Conservation (phyloP, 345 rosid species). For the Draba incana region DNA sequence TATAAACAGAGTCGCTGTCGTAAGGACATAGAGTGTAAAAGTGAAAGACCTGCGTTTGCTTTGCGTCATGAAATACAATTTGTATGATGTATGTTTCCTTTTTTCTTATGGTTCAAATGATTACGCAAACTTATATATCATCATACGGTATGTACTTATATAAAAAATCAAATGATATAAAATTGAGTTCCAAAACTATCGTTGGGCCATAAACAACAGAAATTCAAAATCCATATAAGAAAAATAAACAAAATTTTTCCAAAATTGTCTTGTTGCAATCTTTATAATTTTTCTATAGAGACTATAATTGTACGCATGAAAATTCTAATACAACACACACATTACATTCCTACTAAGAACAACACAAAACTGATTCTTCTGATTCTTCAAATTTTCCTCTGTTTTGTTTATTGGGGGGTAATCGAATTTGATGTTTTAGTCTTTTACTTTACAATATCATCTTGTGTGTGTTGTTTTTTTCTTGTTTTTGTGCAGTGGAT, state of each 20-base stretch:
- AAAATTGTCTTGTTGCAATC: conserved; percentile 11
- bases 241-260: neutral
- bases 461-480: too few species aligned
- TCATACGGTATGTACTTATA: too few species aligned
- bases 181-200: neutral
- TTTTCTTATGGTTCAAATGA: conserved; percentile 16
- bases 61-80: conserved; percentile 37
- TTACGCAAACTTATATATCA: conserved; percentile 12
- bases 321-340: too few species aligned
- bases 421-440: neutral
- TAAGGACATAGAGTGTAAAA: conserved; percentile 30
- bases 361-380: neutral
- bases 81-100: conserved; percentile 20
- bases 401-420: too few species aligned
- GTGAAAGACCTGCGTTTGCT: conserved; percentile 33
- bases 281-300: neutral
- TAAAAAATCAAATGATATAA: neutral
- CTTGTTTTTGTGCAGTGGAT: too few species aligned
- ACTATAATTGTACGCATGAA: neutral
- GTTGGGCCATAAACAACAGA: neutral
- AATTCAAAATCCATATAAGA: neutral
- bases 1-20: conserved; percentile 29
- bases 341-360: too few species aligned
- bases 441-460: too few species aligned
- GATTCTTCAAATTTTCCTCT: too few species aligned